Evolutionary conservation across 2,329 filamentous ascomycete genomes (phyloP), one percentile per base, ranked within the genome.

Genomic region (Nothopassalora personata): DNA sequence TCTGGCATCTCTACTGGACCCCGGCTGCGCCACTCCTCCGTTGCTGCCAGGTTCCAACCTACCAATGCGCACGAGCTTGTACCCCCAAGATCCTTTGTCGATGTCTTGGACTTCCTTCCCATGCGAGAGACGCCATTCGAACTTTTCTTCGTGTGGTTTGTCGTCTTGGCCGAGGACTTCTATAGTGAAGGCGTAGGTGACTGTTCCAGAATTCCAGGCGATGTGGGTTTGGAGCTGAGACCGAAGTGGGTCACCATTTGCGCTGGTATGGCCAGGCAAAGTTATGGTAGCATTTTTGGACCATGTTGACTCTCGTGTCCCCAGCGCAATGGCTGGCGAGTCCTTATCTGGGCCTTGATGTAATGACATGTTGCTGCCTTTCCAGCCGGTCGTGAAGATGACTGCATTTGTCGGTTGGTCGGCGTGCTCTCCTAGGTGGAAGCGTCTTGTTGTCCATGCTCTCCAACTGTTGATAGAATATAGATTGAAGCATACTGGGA

Each of bases 41-140:
- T 34, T 43, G 43, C 43, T 50, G 13, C 36, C n/a, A 27, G 18
- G 2, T 34, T 15, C 33, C 54, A 54, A 33, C 52, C 54, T 13
- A 7, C 39, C 53, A 19, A 61, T 33, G 11, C 64, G 59, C n/a
- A 66, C 62, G 30, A 66, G 57, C 34, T 64, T 66, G 51, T 55
- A 65, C 4, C 60, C 63, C 54, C 64, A 57, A 11, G 56, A 53
- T 34, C 55, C 53, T 10, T 57, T 57, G 9, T 62, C 57, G 33
- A 66, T 53, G 23, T 54, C 39, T 43, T 60, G 52, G 18, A 66
- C 58, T 50, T 64, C 64, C 13, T 58, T 53, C 5, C 64, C 64
- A 28, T 63, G 62, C 23, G 56, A 61, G 28, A 62, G 58, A 3
- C 60, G 59, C 64, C 64, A 64, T 34, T 60, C 57, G 46, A 64